Percentiles rank a stretch among this genome's conserved stretches.
phyloP scores from a whole-genome alignment of 2,329 filamentous ascomycete genomes.

The Fusarium vanettenii region DNA sequence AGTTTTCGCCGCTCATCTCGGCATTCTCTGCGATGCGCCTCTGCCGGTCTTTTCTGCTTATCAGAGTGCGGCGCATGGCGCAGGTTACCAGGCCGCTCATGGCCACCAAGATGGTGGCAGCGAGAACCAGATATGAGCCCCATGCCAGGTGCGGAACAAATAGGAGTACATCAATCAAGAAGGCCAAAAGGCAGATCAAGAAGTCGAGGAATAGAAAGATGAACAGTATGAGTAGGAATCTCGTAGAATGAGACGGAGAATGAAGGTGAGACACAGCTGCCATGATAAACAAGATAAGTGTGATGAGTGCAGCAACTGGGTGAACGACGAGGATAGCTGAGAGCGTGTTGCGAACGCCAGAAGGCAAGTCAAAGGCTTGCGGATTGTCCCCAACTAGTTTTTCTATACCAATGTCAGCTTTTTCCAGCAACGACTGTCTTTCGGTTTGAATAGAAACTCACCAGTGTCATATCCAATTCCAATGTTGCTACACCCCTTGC shows the following conservation, averaged over 20 bases:
- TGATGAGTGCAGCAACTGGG: slow-evolving; percentile 87
- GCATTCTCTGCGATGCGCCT: slow-evolving; percentile 92
- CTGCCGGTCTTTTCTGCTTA: slow-evolving; percentile 92
- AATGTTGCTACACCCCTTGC: slow-evolving; percentile 73
- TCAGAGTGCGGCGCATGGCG: slow-evolving; percentile 92
- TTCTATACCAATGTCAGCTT: slow-evolving; percentile 35
- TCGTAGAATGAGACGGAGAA: slow-evolving; percentile 86
- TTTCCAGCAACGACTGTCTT: not conserved
- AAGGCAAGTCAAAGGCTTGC: slow-evolving; percentile 67
- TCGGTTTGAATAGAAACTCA: slow-evolving; percentile 58
- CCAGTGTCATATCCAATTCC: slow-evolving; percentile 88
- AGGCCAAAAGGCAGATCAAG: slow-evolving; percentile 84
- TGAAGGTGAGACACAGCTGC: slow-evolving; percentile 87
- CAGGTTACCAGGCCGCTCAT: slow-evolving; percentile 88
- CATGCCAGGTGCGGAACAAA: slow-evolving; percentile 95
- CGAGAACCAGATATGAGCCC: slow-evolving; percentile 94
- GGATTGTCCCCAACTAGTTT: slow-evolving; percentile 44
- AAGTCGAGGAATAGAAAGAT: slow-evolving; percentile 90
- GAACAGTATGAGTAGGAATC: slow-evolving; percentile 86
- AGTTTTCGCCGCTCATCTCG: slow-evolving; percentile 96
- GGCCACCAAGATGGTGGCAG: slow-evolving; percentile 86
- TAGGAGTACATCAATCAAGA: slow-evolving; percentile 91
- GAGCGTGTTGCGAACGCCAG: slow-evolving; percentile 69
- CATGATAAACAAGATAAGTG: slow-evolving; percentile 84
- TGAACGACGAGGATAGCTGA: slow-evolving; percentile 93